Evolutionary conservation across 148 eudicot genomes (phyloP).

Genomic region (Fagopyrum homotropicum): DNA sequence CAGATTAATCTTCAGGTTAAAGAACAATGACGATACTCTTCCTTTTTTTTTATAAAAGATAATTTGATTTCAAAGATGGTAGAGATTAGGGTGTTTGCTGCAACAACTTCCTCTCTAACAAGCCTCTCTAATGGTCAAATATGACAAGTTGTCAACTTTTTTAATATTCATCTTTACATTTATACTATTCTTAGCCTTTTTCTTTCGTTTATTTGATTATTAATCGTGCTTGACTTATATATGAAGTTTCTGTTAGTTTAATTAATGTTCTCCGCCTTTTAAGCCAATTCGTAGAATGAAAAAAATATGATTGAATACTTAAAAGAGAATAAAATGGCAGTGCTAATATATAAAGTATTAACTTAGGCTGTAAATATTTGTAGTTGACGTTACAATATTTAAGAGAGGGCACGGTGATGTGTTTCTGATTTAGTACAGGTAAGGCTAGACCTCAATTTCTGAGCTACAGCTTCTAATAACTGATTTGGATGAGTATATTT

Average conservation of each 20-base stretch:
- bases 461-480: too few relatives aligned
- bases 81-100: slow-evolving; percentile 51
- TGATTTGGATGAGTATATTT: too few relatives aligned
- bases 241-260: background rate
- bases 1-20: slow-evolving; percentile 12
- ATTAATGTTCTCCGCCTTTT: background rate
- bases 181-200: background rate
- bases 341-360: background rate
- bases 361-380: background rate
- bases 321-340: background rate
- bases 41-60: background rate
- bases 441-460: too few relatives aligned
- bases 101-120: slow-evolving; percentile 58
- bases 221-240: slow-evolving; percentile 3
- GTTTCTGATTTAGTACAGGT: background rate
- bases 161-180: background rate
- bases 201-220: background rate
- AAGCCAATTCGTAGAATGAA: background rate
- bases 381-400: background rate
- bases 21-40: background rate
- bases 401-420: background rate
- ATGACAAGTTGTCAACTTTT: slow-evolving; percentile 6
- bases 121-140: slow-evolving; percentile 38
- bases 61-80: slow-evolving; percentile 23
- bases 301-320: background rate